phyloP scores from a whole-genome alignment of 2,329 filamentous ascomycete genomes.

The Endocalyx cinctus region DNA sequence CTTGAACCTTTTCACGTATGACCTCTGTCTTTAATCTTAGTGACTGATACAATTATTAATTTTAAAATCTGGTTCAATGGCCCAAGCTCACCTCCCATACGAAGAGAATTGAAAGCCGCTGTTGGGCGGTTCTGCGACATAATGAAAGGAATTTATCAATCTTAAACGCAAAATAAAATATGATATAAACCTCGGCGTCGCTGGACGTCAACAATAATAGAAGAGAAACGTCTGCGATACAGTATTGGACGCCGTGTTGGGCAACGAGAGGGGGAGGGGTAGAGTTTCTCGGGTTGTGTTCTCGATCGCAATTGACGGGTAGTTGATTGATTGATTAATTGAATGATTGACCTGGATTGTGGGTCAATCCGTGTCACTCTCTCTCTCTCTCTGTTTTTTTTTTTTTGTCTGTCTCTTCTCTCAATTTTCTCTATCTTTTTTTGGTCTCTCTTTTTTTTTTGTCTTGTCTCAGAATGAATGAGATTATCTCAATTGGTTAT shows the following conservation, averaged over 20 bases:
- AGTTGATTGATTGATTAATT: slow-evolving; percentile 1
- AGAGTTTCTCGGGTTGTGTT: slow-evolving; percentile 10
- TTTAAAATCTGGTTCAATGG: no score
- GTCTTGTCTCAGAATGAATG: not conserved
- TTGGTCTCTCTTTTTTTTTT: not conserved
- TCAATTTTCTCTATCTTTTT: not conserved
- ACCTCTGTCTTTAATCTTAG: slow-evolving; percentile 86
- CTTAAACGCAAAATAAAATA: slow-evolving; percentile 18
- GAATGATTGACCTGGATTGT: no score
- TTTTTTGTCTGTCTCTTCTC: not conserved
- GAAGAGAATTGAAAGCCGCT: slow-evolving; percentile 78
- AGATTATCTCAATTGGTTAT: no score
- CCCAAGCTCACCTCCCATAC: slow-evolving; percentile 86
- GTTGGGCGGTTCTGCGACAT: slow-evolving; percentile 50
- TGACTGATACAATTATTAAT: no score
- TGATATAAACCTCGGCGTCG: slow-evolving; percentile 18
- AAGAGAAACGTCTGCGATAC: slow-evolving; percentile 14
- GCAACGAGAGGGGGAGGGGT: slow-evolving; percentile 18
- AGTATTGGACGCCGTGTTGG: slow-evolving; percentile 26
- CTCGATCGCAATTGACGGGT: slow-evolving; percentile 9
- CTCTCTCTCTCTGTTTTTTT: no score
- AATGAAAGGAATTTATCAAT: slow-evolving; percentile 19
- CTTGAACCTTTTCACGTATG: slow-evolving; percentile 97
- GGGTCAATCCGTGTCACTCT: slow-evolving; percentile 6
- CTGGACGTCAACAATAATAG: slow-evolving; percentile 22